Conservation (phyloP, 2,329 filamentous ascomycete species). For the Tolypocladium guangdongense region DNA sequence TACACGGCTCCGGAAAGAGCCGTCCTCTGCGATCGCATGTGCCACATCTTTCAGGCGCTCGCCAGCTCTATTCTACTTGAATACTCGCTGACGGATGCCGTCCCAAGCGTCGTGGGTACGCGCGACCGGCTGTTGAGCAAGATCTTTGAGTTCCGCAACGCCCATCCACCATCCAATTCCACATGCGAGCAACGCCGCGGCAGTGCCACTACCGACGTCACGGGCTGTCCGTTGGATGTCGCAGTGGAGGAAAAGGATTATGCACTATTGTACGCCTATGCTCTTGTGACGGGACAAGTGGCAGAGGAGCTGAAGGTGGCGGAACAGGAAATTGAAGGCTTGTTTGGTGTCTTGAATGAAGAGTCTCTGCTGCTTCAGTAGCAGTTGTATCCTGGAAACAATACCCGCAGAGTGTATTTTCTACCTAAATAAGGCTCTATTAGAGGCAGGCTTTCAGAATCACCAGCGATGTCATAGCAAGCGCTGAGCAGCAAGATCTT, state of each 20-base stretch:
- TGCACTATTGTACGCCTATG: conserved; percentile 86
- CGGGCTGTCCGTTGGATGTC: neutral
- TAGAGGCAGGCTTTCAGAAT: no score
- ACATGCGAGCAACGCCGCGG: neutral
- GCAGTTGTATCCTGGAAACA: no score
- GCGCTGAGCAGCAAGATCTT: no score
- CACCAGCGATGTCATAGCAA: no score
- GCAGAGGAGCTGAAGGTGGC: conserved; percentile 48
- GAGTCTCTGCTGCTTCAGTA: conserved; percentile 7
- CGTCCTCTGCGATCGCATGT: conserved; percentile 72
- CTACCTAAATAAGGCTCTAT: no score
- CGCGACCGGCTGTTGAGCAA: conserved; percentile 71
- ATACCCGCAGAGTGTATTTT: no score
- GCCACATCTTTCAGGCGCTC: conserved; percentile 69
- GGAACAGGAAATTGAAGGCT: conserved; percentile 43
- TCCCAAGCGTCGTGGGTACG: conserved; percentile 66
- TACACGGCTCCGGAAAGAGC: conserved; percentile 70
- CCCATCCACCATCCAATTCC: conserved; percentile 23
- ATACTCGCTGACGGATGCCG: conserved; percentile 72
- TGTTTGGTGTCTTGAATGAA: conserved; percentile 42
- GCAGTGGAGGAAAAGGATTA: conserved; percentile 62
- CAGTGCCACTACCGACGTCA: neutral
- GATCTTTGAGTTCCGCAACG: conserved; percentile 70
- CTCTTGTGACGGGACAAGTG: conserved; percentile 50
- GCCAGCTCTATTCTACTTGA: conserved; percentile 83